Base-by-base conservation (phyloP, 2,329 filamentous ascomycete genomes). In the Fusarium coffeatum region DNA sequence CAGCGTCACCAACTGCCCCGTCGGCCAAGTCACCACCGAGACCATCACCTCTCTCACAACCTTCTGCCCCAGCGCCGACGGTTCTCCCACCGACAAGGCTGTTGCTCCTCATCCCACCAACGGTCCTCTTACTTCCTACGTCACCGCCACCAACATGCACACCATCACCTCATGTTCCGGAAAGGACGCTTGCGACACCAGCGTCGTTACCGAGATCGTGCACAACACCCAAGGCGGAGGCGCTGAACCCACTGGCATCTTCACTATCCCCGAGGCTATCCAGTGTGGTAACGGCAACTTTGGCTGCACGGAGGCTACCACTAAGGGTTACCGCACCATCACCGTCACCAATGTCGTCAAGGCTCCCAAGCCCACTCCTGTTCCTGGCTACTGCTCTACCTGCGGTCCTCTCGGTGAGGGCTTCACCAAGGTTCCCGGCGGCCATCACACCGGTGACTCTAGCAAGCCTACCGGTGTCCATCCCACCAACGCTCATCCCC, bases 121-220 rank as follows among this genome's bases (percentile, higher is more conserved):
- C 30, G 58, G 41, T 0, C 71, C 68, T 7, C 32, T 59, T 9
- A 41, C 82, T 55, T 80, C 78, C 27, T 80, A 85, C 74, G 78
- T 87, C 80, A 87, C 84, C 80, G 79, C 82, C 72, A 88, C 86
- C 68, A 82, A 83, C 74, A 81, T 86, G 76, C 80, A 85, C 73
- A 89, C 87, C 77, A 80, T 89, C 80, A 88, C 85, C 74, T 84
- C 83, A 41, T 89, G 87, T 83, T 82, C 81, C 47, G 83, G 87
- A 49, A 82, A 83, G 57, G 86, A 57, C 16, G 48, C 70, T 16
- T 77, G 75, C 61, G 40, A 46, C 61, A 71, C 72, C 59, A 66
- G 59, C 25, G 59, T 72, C 22, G 70, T 64, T 4, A 73, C 77
- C 13, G 69, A 77, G 55, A 62, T 76, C 10, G 30, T 76, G 15